Base-by-base conservation (phyloP, 352 stramenopile genomes). In the Globisporangium viniferum region DNA sequence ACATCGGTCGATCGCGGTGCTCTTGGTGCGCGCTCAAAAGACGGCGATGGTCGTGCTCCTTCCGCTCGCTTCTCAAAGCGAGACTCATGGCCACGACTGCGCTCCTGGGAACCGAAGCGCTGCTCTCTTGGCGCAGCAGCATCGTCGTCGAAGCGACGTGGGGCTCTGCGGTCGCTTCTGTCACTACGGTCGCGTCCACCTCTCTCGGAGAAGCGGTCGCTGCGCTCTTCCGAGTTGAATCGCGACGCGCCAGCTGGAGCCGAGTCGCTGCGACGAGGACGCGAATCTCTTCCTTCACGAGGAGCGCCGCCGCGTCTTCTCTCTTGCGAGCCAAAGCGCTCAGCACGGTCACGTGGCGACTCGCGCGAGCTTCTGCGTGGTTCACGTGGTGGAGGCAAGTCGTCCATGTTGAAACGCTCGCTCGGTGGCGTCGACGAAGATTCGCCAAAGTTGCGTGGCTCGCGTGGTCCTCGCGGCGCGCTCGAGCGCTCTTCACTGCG, bases 391-490 rank as follows among this genome's bases (percentile, higher is more conserved):
- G 41, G 41, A 8, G 56, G 56, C 33, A 36, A 12, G 46, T 62
- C 46, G 20, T 46, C 44, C 58, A 66, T 58, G 56, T 65, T 44
- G 51, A 65, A 70, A 46, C 64, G 64, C 57, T 70, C 64, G 24
- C 20, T 29, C 31, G 41, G 31, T 4, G 64, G 64, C 1, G 57
- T 65, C 29, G 46, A 63, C n/a, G 41, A 35, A 3, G 56, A 65
- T 33, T 70, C 64, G 33, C 64, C 64, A 60, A 70, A 70, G 64
- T 70, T 70, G 44, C 64, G 56, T 8, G 64, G 64, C 35, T 63
- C 44, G 18, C 64, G 56, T 22, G 51, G 53, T 5, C 62, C 51
- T 20, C 48, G 41, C 20, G 29, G 22, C 56, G 29, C 41, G 20
- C 59, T 65, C 41, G 44, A 58, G 33, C 20, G 18, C 29, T 29